phyloP scores from a whole-genome alignment of 2,329 filamentous ascomycete genomes.

The Sporothrix variecibatus region DNA sequence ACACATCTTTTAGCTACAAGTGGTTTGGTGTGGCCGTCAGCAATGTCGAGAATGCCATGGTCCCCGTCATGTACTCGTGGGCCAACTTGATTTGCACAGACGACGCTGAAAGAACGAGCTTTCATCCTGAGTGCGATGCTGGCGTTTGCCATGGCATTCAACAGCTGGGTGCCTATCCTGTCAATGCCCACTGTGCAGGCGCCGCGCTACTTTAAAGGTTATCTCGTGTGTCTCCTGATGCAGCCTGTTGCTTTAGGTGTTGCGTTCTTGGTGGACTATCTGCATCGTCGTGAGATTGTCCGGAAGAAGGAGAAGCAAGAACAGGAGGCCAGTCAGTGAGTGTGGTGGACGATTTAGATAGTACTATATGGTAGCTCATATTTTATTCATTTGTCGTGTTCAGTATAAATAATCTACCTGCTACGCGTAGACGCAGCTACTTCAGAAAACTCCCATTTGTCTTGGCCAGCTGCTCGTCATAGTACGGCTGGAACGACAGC shows the following conservation, averaged over 20 bases:
- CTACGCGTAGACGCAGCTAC: background rate
- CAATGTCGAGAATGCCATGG: slow-evolving; percentile 27
- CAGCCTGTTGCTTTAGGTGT: slow-evolving; percentile 12
- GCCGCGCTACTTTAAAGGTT: slow-evolving; percentile 37
- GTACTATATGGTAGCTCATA: too few relatives aligned
- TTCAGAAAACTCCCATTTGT: slow-evolving; percentile 19
- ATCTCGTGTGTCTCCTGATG: slow-evolving; percentile 30
- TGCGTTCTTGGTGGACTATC: slow-evolving; percentile 12
- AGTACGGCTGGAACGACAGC: slow-evolving; percentile 51
- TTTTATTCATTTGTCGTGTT: too few relatives aligned
- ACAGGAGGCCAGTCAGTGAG: background rate
- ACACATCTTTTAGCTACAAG: slow-evolving; percentile 20
- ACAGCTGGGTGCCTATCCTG: slow-evolving; percentile 41
- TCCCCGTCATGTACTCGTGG: slow-evolving; percentile 37
- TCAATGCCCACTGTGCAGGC: slow-evolving; percentile 38
- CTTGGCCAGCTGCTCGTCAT: slow-evolving; percentile 25
- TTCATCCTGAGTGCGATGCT: slow-evolving; percentile 47
- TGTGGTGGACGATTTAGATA: background rate
- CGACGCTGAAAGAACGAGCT: slow-evolving; percentile 46
- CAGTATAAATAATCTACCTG: background rate
- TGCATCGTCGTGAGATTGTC: slow-evolving; percentile 15
- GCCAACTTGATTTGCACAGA: slow-evolving; percentile 42
- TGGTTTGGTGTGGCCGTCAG: slow-evolving; percentile 28
- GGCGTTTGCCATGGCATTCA: slow-evolving; percentile 42
- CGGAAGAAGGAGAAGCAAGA: background rate